phyloP scores from a whole-genome alignment of 805 yeast genomes.

The Pichia gijzeniarum region DNA sequence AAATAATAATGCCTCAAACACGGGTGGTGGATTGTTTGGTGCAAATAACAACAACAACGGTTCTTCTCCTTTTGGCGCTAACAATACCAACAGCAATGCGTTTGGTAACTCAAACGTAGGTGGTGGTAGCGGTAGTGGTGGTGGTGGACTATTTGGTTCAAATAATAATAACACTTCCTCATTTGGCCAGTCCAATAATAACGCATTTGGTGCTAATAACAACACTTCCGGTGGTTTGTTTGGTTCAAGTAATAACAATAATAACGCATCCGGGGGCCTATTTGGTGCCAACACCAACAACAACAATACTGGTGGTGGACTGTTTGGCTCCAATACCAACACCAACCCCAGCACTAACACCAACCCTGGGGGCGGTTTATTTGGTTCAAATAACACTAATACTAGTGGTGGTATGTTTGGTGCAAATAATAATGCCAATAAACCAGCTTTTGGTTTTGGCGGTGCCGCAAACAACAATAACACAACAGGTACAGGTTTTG shows the following conservation, averaged over 20 bases:
- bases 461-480: constrained; percentile 5
- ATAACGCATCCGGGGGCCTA: constrained; percentile 14
- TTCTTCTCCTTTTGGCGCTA: constrained; percentile 20
- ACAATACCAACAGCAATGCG: constrained; percentile 20
- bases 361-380: constrained; percentile 13
- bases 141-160: constrained; percentile 11
- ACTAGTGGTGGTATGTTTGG: constrained; percentile 24
- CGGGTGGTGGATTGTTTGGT: constrained; percentile 24
- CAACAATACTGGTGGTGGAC: constrained; percentile 18
- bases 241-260: constrained; percentile 27
- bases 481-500: background rate
- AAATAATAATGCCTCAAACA: constrained; percentile 12
- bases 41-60: constrained; percentile 14
- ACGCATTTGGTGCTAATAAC: constrained; percentile 29
- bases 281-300: constrained; percentile 4
- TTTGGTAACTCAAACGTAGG: constrained; percentile 26
- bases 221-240: constrained; percentile 28
- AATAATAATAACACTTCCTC: constrained; percentile 16
- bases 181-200: constrained; percentile 24
- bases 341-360: constrained; percentile 17
- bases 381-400: constrained; percentile 1
- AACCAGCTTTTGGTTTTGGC: constrained; percentile 27
- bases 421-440: constrained; percentile 4
- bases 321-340: constrained; percentile 16
- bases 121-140: constrained; percentile 7